These are phyloP conservation scores for Saccharomycopsis sp. DNA, from an alignment of 805 yeast species.

Conservation along the genomic window DNA sequence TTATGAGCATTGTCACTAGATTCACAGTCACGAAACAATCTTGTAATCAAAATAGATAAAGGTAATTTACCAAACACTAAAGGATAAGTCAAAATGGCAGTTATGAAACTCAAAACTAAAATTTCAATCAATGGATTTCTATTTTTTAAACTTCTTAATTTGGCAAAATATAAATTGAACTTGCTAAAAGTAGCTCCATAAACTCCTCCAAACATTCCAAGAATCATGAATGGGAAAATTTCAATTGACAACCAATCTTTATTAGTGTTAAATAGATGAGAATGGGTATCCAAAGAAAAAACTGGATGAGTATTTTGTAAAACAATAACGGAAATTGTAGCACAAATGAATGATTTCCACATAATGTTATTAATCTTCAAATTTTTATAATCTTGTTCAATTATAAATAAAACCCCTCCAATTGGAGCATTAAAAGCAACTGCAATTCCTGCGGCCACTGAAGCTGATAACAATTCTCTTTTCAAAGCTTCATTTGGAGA, in stretches of 20 bases:
- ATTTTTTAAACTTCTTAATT: constrained; percentile 21
- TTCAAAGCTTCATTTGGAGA: constrained; percentile 42
- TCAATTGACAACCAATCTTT: constrained; percentile 67
- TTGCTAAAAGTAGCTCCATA: constrained; percentile 46
- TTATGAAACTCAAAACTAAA: constrained; percentile 34
- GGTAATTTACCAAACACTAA: constrained; percentile 43
- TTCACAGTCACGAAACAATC: constrained; percentile 60
- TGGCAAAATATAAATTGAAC: constrained; percentile 36
- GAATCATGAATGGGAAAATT: constrained; percentile 54
- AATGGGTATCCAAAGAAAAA: constrained; percentile 1
- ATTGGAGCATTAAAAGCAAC: constrained; percentile 83
- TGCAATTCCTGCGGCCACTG: constrained; percentile 75
- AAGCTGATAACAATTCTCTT: constrained; percentile 62
- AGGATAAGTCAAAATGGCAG: constrained; percentile 49
- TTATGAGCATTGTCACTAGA: constrained; percentile 20
- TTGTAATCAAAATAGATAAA: constrained; percentile 39
- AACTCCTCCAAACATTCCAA: constrained; percentile 64
- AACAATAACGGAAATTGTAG: constrained; percentile 61
- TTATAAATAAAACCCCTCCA: constrained; percentile 74
- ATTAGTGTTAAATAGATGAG: constrained; percentile 50
- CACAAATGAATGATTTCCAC: constrained; percentile 79
- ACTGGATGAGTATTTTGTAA: constrained; percentile 39
- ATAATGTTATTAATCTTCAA: constrained; percentile 53
- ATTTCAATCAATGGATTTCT: constrained; percentile 36
- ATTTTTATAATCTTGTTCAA: constrained; percentile 58